Evolutionary conservation across 176 grass and related monocot genomes (phyloP).

Genomic region (Cenchrus fungigraminus): DNA sequence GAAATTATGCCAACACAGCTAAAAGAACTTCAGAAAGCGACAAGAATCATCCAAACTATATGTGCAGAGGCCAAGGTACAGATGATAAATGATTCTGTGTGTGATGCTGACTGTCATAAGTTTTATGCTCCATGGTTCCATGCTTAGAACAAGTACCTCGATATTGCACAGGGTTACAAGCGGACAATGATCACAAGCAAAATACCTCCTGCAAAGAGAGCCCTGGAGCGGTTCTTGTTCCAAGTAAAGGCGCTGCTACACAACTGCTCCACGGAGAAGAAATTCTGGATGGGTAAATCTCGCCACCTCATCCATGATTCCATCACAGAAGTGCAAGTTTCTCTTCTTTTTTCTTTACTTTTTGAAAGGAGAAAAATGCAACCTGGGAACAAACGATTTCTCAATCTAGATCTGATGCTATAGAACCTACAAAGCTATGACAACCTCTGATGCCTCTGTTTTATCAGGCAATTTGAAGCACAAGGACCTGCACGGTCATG

Average conservation of each 20-base stretch:
- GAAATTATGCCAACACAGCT: slow-evolving; percentile 57
- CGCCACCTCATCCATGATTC: not conserved
- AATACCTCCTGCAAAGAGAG: slow-evolving; percentile 78
- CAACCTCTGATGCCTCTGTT: not conserved
- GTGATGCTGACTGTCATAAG: not conserved
- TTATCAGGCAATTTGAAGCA: slow-evolving; percentile 75
- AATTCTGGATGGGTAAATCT: slow-evolving; percentile 61
- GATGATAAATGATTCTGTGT: not conserved
- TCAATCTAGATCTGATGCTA: not conserved
- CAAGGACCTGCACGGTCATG: slow-evolving; percentile 73
- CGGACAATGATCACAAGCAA: slow-evolving; percentile 90
- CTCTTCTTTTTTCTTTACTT: no score
- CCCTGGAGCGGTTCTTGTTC: slow-evolving; percentile 80
- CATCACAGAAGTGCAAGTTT: not conserved
- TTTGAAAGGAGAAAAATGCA: not conserved
- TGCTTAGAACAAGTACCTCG: slow-evolving; percentile 12
- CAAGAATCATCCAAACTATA: slow-evolving; percentile 84
- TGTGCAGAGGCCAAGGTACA: slow-evolving; percentile 87
- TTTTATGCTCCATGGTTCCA: not conserved
- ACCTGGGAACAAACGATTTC: not conserved
- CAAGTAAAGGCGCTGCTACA: slow-evolving; percentile 82
- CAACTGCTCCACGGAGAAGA: slow-evolving; percentile 56
- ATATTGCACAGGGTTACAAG: slow-evolving; percentile 59
- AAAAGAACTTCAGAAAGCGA: slow-evolving; percentile 77
- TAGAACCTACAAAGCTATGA: not conserved